Conservation (phyloP, 2,329 filamentous ascomycete species). For the Chaetomium globosum region DNA sequence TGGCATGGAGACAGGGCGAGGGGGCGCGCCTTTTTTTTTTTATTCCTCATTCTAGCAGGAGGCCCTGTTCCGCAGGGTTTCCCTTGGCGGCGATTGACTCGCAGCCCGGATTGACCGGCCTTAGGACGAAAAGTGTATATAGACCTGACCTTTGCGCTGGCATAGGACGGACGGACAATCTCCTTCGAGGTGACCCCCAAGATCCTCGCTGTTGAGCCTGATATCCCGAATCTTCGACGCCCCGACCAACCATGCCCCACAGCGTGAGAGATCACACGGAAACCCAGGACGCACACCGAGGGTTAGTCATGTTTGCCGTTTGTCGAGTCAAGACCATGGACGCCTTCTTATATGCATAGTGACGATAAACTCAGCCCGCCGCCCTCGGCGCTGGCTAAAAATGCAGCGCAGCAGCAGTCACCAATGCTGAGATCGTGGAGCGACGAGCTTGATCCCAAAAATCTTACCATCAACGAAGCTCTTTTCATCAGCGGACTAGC, state of each 20-base stretch:
- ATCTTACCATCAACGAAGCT: constrained; percentile 36
- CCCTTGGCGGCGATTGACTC: constrained; percentile 8
- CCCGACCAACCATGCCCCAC: constrained; percentile 32
- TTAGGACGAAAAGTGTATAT: constrained; percentile 19
- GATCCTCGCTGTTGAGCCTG: constrained; percentile 15
- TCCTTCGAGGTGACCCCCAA: background rate
- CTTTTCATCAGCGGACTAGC: constrained; percentile 23
- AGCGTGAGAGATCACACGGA: constrained; percentile 26
- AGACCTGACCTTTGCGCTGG: constrained; percentile 6
- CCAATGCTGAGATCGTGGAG: constrained; percentile 37
- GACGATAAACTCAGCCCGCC: constrained; percentile 12
- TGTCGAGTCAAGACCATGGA: background rate
- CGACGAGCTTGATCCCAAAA: constrained; percentile 31
- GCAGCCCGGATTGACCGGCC: background rate
- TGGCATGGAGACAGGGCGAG: constrained; percentile 19
- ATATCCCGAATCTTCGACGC: constrained; percentile 3
- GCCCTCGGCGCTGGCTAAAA: background rate
- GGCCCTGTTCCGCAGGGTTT: constrained; percentile 11
- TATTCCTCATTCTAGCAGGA: constrained; percentile 21
- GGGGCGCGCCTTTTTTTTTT: constrained; percentile 16
- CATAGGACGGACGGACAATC: background rate
- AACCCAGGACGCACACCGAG: constrained; percentile 17
- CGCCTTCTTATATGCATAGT: constrained; percentile 21
- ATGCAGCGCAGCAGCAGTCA: constrained; percentile 21
- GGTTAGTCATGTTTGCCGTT: constrained; percentile 26